Evolutionary conservation across 768 basidiomycete genomes (phyloP).

Genomic region (Leccinum sublutescens): DNA sequence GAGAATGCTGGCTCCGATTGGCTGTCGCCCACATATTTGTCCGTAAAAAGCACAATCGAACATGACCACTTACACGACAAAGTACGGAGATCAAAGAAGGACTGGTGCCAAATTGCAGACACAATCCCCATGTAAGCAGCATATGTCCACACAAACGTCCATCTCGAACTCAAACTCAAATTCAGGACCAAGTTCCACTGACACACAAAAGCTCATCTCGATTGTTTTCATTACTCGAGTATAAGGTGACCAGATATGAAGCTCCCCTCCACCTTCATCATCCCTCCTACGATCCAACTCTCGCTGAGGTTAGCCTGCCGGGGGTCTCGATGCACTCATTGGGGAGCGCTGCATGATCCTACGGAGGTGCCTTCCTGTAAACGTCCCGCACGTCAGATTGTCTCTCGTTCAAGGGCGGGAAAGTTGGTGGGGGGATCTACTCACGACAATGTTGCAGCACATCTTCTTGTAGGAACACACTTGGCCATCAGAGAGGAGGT

Average conservation of each 20-base stretch:
- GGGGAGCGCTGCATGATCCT: not conserved
- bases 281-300: not conserved
- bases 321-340: not conserved
- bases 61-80: too few species aligned
- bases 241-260: not conserved
- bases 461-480: slow-evolving; percentile 1
- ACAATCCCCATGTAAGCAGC: too few species aligned
- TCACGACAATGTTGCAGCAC: slow-evolving; percentile 5
- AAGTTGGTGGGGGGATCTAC: not conserved
- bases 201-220: not conserved
- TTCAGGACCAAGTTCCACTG: not conserved
- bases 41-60: too few species aligned
- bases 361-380: too few species aligned
- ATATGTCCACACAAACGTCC: too few species aligned
- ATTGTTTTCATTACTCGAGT: not conserved
- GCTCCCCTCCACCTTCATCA: not conserved
- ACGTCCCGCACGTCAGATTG: not conserved
- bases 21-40: too few species aligned
- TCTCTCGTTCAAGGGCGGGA: not conserved
- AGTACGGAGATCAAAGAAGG: too few species aligned
- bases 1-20: too few species aligned
- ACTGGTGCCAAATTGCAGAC: too few species aligned
- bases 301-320: not conserved
- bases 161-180: too few species aligned
- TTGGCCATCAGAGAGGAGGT: not conserved